Percentiles rank a stretch among this genome's conserved stretches.
Conservation (phyloP, 495 filamentous ascomycete genomes). For the Xylaria grammica region DNA sequence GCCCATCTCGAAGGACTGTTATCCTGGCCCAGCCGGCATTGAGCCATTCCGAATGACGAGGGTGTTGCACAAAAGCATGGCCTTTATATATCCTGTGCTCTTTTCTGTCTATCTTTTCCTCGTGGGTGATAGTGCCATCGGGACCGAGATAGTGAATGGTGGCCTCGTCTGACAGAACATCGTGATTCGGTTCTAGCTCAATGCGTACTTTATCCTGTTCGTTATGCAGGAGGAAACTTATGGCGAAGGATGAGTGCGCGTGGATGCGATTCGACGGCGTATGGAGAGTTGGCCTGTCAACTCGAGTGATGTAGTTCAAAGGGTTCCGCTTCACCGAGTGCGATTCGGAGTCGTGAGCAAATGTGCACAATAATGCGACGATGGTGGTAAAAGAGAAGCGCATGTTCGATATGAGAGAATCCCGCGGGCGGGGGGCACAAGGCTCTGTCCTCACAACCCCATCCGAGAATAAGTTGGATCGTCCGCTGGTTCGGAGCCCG, state of each 20-base stretch:
- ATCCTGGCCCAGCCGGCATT: slow-evolving; percentile 88
- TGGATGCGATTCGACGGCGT: slow-evolving; percentile 81
- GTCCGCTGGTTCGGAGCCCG: not conserved
- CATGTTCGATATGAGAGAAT: slow-evolving; percentile 32
- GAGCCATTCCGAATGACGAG: slow-evolving; percentile 68
- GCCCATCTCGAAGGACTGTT: slow-evolving; percentile 75
- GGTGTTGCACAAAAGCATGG: slow-evolving; percentile 69
- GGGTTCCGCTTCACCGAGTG: slow-evolving; percentile 79
- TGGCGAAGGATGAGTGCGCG: slow-evolving; percentile 78
- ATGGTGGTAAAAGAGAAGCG: slow-evolving; percentile 32
- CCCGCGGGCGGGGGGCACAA: slow-evolving; percentile 34
- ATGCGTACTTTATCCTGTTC: slow-evolving; percentile 74
- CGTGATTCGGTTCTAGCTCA: slow-evolving; percentile 86
- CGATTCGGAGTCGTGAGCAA: slow-evolving; percentile 48
- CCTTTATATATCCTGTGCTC: slow-evolving; percentile 87
- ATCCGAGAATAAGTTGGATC: slow-evolving; percentile 19
- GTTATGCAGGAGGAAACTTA: slow-evolving; percentile 76
- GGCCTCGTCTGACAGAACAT: slow-evolving; percentile 80
- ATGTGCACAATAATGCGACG: slow-evolving; percentile 32
- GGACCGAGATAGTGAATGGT: slow-evolving; percentile 70
- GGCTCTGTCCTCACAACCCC: slow-evolving; percentile 33
- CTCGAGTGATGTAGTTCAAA: slow-evolving; percentile 70
- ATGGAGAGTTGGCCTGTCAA: slow-evolving; percentile 77
- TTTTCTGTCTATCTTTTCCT: slow-evolving; percentile 69
- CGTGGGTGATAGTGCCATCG: slow-evolving; percentile 66